phyloP scores from a whole-genome alignment of 2,329 filamentous ascomycete genomes.

The Aspergillus novoparasiticus region DNA sequence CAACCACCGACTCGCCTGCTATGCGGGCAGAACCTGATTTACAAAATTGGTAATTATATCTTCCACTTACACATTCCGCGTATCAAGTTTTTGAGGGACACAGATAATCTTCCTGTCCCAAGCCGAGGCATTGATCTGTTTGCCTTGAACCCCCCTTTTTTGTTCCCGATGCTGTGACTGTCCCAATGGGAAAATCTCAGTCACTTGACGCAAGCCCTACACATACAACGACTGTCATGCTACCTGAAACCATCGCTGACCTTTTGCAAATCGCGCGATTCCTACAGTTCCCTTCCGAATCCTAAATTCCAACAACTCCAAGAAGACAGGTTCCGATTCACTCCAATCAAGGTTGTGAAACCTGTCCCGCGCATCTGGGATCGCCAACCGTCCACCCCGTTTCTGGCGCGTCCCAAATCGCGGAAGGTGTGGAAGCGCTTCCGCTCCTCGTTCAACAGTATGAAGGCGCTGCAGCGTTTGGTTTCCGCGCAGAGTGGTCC shows the following conservation, averaged over 20 bases:
- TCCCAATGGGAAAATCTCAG: not conserved
- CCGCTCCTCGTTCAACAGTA: conserved; percentile 37
- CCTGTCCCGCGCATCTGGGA: conserved; percentile 47
- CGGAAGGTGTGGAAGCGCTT: conserved; percentile 52
- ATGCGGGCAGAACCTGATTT: not conserved
- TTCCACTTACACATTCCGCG: conserved; percentile 1
- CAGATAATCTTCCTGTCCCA: not conserved
- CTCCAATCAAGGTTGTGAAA: conserved; percentile 41
- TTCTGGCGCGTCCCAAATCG: conserved; percentile 41
- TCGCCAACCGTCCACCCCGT: conserved; percentile 47
- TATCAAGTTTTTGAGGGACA: not conserved
- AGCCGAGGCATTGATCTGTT: not conserved
- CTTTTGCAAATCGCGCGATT: not conserved
- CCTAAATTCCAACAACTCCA: conserved; percentile 9
- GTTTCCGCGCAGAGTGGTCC: conserved; percentile 19
- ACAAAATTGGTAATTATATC: conserved; percentile 13
- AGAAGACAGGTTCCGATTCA: conserved; percentile 42
- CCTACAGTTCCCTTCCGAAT: conserved; percentile 4
- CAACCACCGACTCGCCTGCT: conserved; percentile 7
- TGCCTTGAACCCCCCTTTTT: conserved; percentile 1
- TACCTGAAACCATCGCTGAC: conserved; percentile 14
- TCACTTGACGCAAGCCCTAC: not conserved
- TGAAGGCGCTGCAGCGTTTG: conserved; percentile 33
- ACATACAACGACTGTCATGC: not conserved
- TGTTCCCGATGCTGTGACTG: not conserved